Conservation (phyloP, 2,329 filamentous ascomycete genomes). For the Aspergillus aculeatus region DNA sequence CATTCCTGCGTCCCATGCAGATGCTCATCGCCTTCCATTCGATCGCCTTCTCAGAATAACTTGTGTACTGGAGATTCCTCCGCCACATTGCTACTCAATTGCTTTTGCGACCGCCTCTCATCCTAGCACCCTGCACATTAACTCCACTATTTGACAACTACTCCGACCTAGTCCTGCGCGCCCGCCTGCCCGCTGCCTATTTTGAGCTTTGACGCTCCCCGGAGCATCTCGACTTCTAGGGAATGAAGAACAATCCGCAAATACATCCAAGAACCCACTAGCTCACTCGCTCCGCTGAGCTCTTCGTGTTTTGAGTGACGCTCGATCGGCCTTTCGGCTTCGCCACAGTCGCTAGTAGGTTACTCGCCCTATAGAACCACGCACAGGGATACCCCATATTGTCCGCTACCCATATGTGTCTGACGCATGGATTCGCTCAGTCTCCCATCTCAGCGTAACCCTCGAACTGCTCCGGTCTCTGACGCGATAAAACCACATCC, state of each 20-base stretch:
- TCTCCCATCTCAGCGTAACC: neutral
- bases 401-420: neutral
- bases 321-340: neutral
- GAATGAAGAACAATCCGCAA: constrained; percentile 1
- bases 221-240: neutral
- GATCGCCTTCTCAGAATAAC: constrained; percentile 6
- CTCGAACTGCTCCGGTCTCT: neutral
- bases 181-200: neutral
- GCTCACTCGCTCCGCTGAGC: neutral
- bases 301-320: neutral
- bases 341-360: neutral
- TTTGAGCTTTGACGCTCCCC: neutral
- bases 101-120: constrained; percentile 4
- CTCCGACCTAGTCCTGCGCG: neutral
- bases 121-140: constrained; percentile 13
- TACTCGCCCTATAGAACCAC: neutral
- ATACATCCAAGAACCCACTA: neutral
- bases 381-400: neutral
- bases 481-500: neutral
- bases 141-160: constrained; percentile 12
- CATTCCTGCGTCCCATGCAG: constrained; percentile 19
- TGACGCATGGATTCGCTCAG: neutral
- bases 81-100: constrained; percentile 4
- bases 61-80: neutral
- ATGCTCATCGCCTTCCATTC: constrained; percentile 13